These are phyloP conservation scores for Colletotrichum trifolii DNA, from an alignment of 2,329 filamentous ascomycete genomes.

Conservation along the genomic window DNA sequence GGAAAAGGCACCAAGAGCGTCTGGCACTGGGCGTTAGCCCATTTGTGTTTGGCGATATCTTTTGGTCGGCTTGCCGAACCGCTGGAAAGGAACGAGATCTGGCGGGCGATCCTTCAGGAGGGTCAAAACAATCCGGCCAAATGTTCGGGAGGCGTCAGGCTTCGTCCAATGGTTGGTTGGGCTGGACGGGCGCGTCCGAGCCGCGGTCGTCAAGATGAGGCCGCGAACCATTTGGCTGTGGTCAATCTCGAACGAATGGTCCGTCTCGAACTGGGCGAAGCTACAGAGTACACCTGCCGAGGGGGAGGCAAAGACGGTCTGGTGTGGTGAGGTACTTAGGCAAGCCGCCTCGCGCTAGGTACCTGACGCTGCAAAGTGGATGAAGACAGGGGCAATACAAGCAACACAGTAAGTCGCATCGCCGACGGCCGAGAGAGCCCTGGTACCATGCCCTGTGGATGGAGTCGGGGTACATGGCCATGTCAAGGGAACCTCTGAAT, in stretches of 20 bases:
- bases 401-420: too few relatives aligned
- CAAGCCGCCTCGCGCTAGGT: too few relatives aligned
- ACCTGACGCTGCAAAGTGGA: too few relatives aligned
- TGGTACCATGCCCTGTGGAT: too few relatives aligned
- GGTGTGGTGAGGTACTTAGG: too few relatives aligned
- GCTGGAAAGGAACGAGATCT: slow-evolving; percentile 11
- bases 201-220: slow-evolving; percentile 29
- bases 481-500: neutral
- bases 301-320: too few relatives aligned
- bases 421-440: too few relatives aligned
- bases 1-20: too few relatives aligned
- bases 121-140: slow-evolving; percentile 25
- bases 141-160: slow-evolving; percentile 20
- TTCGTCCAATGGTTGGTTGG: slow-evolving; percentile 30
- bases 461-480: too few relatives aligned
- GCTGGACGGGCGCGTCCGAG: slow-evolving; percentile 29
- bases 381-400: too few relatives aligned
- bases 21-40: too few relatives aligned
- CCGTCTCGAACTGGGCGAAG: slow-evolving; percentile 24
- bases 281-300: neutral
- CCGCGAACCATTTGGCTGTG: slow-evolving; percentile 28
- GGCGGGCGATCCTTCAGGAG: slow-evolving; percentile 18
- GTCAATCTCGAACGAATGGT: slow-evolving; percentile 20
- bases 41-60: neutral
- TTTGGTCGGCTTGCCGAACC: neutral